Evolutionary conservation across 257 asterid genomes (phyloP), one percentile per base, ranked within the genome.

Genomic region (Craterostigma plantagineum): DNA sequence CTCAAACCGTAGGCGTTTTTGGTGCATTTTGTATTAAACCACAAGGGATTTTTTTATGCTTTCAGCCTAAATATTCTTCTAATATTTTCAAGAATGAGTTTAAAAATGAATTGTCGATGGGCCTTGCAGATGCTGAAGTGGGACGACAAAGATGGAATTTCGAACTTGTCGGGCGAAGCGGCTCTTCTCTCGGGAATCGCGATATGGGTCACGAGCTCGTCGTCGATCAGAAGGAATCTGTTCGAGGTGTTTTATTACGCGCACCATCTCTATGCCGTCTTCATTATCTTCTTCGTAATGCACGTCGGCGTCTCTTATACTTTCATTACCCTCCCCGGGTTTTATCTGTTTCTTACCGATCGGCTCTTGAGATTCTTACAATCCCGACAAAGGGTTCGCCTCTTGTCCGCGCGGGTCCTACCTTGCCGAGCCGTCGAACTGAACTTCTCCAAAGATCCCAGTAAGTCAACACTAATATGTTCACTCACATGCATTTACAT

Each of bases 151-250:
- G 38, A 27, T 9, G 66, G 64, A 8, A 33, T 64, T 16, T 64
- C 76, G 2, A 69, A 69, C 49, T 48, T 65, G 34, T 72, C 72
- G 30, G 77, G 77, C 37, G 72, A 61, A 58, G 18, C 64, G 33
- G 69, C 72, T 50, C 38, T 69, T 37, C 10, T 69, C 15, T 61
- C 46, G 23, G 69, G 67, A 15, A 27, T 65, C 45, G 62, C 37
- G 10, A 58, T 62, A 48, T 65, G 73, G 73, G 47, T 58, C 11
- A 50, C 65, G 12, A 69, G 77, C 60, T 35, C 38, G 2, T 49
- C 56, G 16, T 43, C 5, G 4, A 35, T 64, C 11, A 61, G 70
- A 39, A 44, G 72, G 16, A 64, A 61, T 41, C 36, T 55, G 11
- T 69, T 69, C 38, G 72, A 69, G 53, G 64, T 65, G 30, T 69